Evolutionary conservation across 2,329 filamentous ascomycete species (phyloP).

Genomic region (Teratosphaeria destructans): DNA sequence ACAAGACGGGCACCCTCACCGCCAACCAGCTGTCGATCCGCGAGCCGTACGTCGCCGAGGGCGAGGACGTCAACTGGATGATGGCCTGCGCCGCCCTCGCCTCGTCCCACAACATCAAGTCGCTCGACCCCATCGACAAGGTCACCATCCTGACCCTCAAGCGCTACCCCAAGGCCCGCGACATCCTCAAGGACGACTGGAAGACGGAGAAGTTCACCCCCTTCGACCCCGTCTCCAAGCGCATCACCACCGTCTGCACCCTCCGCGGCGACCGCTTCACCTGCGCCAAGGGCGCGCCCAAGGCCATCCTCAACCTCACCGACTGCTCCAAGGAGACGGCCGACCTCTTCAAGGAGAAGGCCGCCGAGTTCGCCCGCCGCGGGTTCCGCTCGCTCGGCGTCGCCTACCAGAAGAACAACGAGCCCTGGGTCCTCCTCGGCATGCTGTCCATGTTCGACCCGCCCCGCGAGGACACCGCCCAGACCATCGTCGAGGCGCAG

Average conservation of each 20-base stretch:
- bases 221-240: conserved; percentile 71
- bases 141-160: conserved; percentile 67
- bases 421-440: conserved; percentile 62
- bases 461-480: conserved; percentile 66
- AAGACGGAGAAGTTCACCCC: conserved; percentile 67
- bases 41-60: conserved; percentile 66
- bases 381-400: conserved; percentile 74
- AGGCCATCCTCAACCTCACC: conserved; percentile 60
- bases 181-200: conserved; percentile 66
- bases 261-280: conserved; percentile 61
- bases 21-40: conserved; percentile 67
- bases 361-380: conserved; percentile 64
- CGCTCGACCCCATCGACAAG: conserved; percentile 70
- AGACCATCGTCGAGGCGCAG: conserved; percentile 67
- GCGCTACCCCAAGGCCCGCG: conserved; percentile 65
- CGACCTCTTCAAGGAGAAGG: conserved; percentile 60
- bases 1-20: conserved; percentile 71
- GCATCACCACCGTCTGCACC: conserved; percentile 60
- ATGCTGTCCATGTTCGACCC: conserved; percentile 75
- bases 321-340: conserved; percentile 56
- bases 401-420: conserved; percentile 66
- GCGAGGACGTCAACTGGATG: conserved; percentile 74
- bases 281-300: conserved; percentile 69
- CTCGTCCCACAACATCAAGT: conserved; percentile 69
- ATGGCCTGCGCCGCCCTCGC: conserved; percentile 70